These are phyloP conservation scores for Penicillium sp. DNA, from an alignment of 2,329 filamentous ascomycete species.

Conservation along the genomic window DNA sequence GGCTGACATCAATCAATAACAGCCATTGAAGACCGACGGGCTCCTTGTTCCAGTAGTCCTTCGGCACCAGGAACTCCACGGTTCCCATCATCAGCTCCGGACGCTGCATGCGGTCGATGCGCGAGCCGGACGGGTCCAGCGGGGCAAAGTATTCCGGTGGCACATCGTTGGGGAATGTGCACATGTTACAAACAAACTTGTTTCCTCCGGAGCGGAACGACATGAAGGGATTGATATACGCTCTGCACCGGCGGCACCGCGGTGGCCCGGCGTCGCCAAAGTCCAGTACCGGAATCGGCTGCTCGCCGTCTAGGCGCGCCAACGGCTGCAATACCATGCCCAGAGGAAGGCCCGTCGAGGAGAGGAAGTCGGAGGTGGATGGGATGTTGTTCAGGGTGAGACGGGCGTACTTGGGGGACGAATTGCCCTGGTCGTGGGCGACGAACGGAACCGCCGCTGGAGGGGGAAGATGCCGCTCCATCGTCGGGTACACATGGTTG, in stretches of 20 bases:
- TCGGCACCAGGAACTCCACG: slow-evolving; percentile 91
- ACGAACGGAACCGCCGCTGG: slow-evolving; percentile 82
- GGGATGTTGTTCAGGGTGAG: slow-evolving; percentile 92
- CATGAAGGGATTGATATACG: slow-evolving; percentile 99
- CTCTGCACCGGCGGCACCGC: slow-evolving; percentile 80
- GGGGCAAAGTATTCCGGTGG: slow-evolving; percentile 86
- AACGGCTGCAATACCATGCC: slow-evolving; percentile 87
- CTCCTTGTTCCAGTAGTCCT: slow-evolving; percentile 96
- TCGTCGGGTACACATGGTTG: slow-evolving; percentile 82
- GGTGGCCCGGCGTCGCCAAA: slow-evolving; percentile 88
- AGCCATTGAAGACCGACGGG: slow-evolving; percentile 79
- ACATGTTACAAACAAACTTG: slow-evolving; percentile 97
- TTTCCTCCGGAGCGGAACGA: slow-evolving; percentile 87
- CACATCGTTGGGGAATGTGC: slow-evolving; percentile 93
- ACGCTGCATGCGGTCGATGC: slow-evolving; percentile 77
- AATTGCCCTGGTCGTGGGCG: slow-evolving; percentile 91
- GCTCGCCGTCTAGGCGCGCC: slow-evolving; percentile 74
- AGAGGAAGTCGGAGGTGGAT: slow-evolving; percentile 66
- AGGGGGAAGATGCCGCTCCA: slow-evolving; percentile 85
- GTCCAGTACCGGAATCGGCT: slow-evolving; percentile 80
- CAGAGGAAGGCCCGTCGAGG: slow-evolving; percentile 71
- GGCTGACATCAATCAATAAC: slow-evolving; percentile 87
- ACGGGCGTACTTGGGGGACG: slow-evolving; percentile 85
- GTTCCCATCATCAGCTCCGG: slow-evolving; percentile 86
- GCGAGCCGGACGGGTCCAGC: slow-evolving; percentile 75